These are phyloP conservation scores for Fusarium acutatum DNA, from an alignment of 2,329 filamentous ascomycete species.

Conservation along the genomic window DNA sequence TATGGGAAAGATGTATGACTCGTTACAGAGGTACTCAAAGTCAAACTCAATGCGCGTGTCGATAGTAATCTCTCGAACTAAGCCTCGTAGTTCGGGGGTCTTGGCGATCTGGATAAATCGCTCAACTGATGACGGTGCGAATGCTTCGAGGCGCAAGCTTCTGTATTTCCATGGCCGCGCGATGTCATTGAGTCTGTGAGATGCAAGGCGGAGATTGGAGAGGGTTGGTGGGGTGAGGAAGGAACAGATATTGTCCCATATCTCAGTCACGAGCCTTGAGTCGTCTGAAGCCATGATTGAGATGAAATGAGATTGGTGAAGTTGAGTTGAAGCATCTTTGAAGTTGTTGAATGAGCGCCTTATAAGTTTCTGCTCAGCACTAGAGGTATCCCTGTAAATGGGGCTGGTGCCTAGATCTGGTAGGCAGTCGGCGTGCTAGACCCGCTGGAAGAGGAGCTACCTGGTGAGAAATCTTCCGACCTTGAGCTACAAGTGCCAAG, in stretches of 20 bases:
- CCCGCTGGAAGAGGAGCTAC: neutral
- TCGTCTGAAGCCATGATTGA: neutral
- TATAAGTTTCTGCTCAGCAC: neutral
- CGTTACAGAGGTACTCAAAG: neutral
- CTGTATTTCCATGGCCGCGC: neutral
- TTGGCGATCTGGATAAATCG: conserved; percentile 18
- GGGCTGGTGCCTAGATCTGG: neutral
- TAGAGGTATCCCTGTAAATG: neutral
- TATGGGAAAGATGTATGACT: neutral
- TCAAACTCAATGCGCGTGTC: conserved; percentile 20
- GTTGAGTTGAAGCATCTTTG: neutral
- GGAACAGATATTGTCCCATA: conserved; percentile 17
- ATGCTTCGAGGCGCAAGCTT: neutral
- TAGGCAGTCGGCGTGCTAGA: neutral
- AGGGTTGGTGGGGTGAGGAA: neutral
- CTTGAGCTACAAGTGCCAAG: neutral
- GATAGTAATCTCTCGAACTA: conserved; percentile 21
- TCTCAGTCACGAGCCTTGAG: neutral
- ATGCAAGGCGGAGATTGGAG: conserved; percentile 1
- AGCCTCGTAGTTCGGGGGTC: neutral
- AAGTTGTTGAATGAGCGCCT: neutral
- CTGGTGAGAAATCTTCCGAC: neutral
- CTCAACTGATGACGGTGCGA: neutral
- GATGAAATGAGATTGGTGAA: fast-evolving
- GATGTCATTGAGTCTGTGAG: neutral